phyloP scores from a whole-genome alignment of 2,329 filamentous ascomycete species.

The Trichoderma citrinoviride region DNA sequence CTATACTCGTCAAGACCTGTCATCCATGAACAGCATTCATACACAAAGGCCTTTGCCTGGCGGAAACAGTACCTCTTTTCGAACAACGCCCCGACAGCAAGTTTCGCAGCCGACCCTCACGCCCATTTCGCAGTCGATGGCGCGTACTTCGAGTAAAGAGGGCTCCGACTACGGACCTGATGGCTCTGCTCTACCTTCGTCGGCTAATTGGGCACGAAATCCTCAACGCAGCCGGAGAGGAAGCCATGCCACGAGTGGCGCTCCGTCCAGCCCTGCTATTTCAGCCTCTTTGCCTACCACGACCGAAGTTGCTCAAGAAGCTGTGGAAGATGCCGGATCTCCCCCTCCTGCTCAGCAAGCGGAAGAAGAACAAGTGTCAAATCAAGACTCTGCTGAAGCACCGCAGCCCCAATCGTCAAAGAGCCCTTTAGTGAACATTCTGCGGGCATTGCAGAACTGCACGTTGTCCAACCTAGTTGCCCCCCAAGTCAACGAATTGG shows the following conservation, averaged over 20 bases:
- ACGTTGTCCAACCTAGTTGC: slow-evolving; percentile 31
- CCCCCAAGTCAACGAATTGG: slow-evolving; percentile 28
- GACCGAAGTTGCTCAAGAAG: slow-evolving; percentile 49
- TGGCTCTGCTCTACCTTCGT: slow-evolving; percentile 85
- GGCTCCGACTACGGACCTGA: slow-evolving; percentile 69
- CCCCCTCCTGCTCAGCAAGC: neutral
- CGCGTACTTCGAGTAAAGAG: slow-evolving; percentile 74
- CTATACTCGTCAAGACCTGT: slow-evolving; percentile 90
- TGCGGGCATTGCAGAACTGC: slow-evolving; percentile 40
- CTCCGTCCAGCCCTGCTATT: slow-evolving; percentile 78
- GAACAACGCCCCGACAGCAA: slow-evolving; percentile 54
- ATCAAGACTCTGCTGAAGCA: neutral
- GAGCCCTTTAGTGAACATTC: slow-evolving; percentile 35
- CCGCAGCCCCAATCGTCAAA: slow-evolving; percentile 22
- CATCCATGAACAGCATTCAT: slow-evolving; percentile 87
- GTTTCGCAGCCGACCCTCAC: slow-evolving; percentile 39
- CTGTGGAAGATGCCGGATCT: slow-evolving; percentile 35
- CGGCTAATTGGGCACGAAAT: slow-evolving; percentile 86
- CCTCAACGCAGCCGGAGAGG: slow-evolving; percentile 65
- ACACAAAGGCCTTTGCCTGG: slow-evolving; percentile 66
- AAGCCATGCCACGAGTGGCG: slow-evolving; percentile 77
- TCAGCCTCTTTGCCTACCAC: slow-evolving; percentile 56
- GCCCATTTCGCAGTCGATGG: slow-evolving; percentile 61
- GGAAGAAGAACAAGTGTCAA: slow-evolving; percentile 12
- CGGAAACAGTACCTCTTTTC: slow-evolving; percentile 50